Conservation (phyloP, 2,329 filamentous ascomycete genomes). For the Verticillium nonalfalfae region DNA sequence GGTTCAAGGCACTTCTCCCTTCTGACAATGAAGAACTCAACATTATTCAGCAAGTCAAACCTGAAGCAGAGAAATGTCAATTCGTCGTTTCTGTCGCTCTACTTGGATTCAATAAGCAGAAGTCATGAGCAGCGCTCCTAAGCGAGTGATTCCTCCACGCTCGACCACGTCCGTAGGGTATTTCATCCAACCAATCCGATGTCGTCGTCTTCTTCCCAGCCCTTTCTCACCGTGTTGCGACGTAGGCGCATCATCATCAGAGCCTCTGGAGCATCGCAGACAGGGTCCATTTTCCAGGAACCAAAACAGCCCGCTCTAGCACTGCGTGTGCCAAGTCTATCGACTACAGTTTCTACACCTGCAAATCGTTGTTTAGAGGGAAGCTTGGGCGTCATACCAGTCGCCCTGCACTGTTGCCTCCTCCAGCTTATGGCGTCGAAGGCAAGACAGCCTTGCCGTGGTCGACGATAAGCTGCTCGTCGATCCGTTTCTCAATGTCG, state of each 20-base stretch:
- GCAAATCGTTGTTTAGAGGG: no score
- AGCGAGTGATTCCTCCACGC: neutral
- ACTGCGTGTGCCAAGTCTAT: no score
- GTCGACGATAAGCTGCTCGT: conserved; percentile 62
- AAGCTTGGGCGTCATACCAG: no score
- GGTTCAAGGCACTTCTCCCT: neutral
- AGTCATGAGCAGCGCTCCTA: neutral
- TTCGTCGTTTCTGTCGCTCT: neutral
- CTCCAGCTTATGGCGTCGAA: conserved; percentile 13
- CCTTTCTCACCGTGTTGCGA: neutral
- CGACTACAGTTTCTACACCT: no score
- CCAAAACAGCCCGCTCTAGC: no score
- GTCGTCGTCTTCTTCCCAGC: neutral
- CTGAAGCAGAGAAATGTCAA: neutral
- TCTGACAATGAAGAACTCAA: neutral
- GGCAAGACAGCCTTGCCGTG: conserved; percentile 41
- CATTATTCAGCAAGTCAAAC: neutral
- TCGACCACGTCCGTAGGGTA: neutral
- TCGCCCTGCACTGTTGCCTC: neutral
- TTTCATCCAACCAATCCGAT: neutral
- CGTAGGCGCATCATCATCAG: neutral
- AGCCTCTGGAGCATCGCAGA: neutral
- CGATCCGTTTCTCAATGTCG: conserved; percentile 43
- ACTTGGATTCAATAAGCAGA: neutral
- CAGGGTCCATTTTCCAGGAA: neutral